A percentile compares a stretch with the other conserved stretches of the same genome.
These are phyloP conservation scores for Plasmodium gallinaceum DNA, from an alignment of 169 alveolate genomes.

Conservation along the genomic window DNA sequence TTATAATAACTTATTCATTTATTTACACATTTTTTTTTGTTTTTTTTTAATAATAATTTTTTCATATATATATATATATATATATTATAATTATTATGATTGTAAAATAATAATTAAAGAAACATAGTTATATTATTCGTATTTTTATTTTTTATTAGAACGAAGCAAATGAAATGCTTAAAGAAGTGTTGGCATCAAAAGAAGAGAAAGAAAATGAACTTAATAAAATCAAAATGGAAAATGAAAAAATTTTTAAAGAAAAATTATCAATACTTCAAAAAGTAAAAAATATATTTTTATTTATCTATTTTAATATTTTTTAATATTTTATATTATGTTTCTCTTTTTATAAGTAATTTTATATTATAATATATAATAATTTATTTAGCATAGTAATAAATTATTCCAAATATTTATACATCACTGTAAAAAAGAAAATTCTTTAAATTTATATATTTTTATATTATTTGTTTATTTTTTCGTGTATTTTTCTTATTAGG, in stretches of 20 bases:
- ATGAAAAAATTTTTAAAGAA: slow-evolving; percentile 52
- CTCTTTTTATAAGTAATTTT: neutral
- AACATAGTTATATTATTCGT: neutral
- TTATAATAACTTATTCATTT: too few relatives aligned
- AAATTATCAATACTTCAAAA: slow-evolving; percentile 49
- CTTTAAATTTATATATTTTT: neutral
- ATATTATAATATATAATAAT: neutral
- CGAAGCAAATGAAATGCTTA: slow-evolving; percentile 43
- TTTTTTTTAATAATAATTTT: too few relatives aligned
- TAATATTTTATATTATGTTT: neutral
- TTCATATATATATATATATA: too few relatives aligned
- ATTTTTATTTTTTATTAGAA: slow-evolving; percentile 11
- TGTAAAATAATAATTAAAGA: too few relatives aligned
- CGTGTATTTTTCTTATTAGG: slow-evolving; percentile 15
- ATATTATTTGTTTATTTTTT: neutral
- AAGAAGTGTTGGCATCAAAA: slow-evolving; percentile 42
- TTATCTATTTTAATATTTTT: neutral
- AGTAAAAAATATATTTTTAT: slow-evolving; percentile 9
- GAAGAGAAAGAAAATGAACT: slow-evolving; percentile 62
- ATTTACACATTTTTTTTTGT: too few relatives aligned
- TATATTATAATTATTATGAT: too few relatives aligned
- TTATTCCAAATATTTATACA: neutral
- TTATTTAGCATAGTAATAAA: too few relatives aligned
- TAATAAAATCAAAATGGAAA: slow-evolving; percentile 58
- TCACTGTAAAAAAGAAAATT: neutral